Base-by-base conservation (phyloP, 2,329 filamentous ascomycete species). In the Aspergillus sojae region DNA sequence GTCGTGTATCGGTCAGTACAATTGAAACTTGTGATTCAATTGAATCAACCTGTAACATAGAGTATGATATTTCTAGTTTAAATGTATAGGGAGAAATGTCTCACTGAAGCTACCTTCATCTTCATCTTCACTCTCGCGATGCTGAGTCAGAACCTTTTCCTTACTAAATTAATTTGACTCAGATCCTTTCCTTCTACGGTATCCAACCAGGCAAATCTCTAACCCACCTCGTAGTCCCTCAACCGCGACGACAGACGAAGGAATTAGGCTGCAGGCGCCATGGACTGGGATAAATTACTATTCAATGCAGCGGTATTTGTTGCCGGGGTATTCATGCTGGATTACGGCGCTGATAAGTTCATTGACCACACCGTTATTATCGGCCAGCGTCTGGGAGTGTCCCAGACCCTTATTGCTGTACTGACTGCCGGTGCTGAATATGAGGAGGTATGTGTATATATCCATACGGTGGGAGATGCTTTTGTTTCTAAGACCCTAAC, bases 371-470 rank as follows among this genome's bases (percentile, higher is more conserved):
- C 83, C 6, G 81, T 81, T 7, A 75, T 80, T 39, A 73, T 85
- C 14, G 83, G 82, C 11, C 74, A 71, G 36, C 79, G 80, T 2
- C 72, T 81, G 1, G 75, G 79, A 19, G 73, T 86, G 14, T 79
- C 83, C 1, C 78, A 80, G 34, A 81, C 82, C 3, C 58, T 86
- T 30, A 80, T 86, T 64, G 82, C 79, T 4, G 77, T 87, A 9
- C 74, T 87, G 41, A 86, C 84, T 3, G 83, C 81, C 14, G 84
- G 84, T 21, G 83, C 80, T 48, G 84, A 86, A 75, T 87, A 81
- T 78, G 85, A 86, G 79, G 84, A 86, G 79, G 83, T 84, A 70
- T 5, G 55, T 45, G 50, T 26, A 11, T 14, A 34, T 28, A 28
- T 34, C 3, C 11, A 36, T 36, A 36, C 12, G 34, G 34, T 36